These are phyloP conservation scores for Trichosanthes truncata DNA, from an alignment of 306 rosid species.

Conservation along the genomic window DNA sequence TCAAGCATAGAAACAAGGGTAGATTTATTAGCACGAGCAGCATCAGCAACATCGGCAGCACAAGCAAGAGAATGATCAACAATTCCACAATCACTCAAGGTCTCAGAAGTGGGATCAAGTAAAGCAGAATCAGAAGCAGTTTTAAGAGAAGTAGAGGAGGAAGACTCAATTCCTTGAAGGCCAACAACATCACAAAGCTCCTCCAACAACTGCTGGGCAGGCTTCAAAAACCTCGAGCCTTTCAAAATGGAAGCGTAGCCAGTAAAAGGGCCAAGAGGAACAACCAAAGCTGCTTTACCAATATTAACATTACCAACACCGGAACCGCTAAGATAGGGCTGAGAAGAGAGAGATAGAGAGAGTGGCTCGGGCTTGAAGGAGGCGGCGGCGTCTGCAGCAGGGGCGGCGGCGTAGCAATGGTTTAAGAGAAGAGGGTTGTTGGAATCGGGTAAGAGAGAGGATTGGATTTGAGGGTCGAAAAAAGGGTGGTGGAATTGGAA, in stretches of 20 bases:
- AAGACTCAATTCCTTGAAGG: constrained; percentile 22
- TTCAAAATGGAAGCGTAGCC: constrained; percentile 62
- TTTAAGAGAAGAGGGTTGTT: constrained; percentile 28
- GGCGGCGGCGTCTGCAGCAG: constrained; percentile 18
- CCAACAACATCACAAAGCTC: constrained; percentile 43
- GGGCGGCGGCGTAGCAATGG: constrained; percentile 18
- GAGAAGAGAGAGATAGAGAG: constrained; percentile 63
- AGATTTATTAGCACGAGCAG: constrained; percentile 37
- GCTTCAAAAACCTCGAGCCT: constrained; percentile 67
- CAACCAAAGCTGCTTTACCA: not conserved
- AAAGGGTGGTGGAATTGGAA: constrained; percentile 21
- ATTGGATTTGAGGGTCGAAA: constrained; percentile 31
- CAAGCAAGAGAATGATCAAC: constrained; percentile 14
- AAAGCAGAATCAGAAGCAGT: constrained; percentile 26
- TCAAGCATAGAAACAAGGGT: constrained; percentile 62
- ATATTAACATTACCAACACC: constrained; percentile 12
- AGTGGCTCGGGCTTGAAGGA: constrained; percentile 63
- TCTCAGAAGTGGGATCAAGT: constrained; percentile 32
- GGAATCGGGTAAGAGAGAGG: constrained; percentile 26
- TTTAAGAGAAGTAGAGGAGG: not conserved
- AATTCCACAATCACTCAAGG: constrained; percentile 12
- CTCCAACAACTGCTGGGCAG: constrained; percentile 63
- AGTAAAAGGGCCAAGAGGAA: constrained; percentile 43
- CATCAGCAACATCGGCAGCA: constrained; percentile 25
- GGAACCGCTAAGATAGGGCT: constrained; percentile 1